phyloP scores from a whole-genome alignment of 257 asterid genomes.

The Vinca minor region DNA sequence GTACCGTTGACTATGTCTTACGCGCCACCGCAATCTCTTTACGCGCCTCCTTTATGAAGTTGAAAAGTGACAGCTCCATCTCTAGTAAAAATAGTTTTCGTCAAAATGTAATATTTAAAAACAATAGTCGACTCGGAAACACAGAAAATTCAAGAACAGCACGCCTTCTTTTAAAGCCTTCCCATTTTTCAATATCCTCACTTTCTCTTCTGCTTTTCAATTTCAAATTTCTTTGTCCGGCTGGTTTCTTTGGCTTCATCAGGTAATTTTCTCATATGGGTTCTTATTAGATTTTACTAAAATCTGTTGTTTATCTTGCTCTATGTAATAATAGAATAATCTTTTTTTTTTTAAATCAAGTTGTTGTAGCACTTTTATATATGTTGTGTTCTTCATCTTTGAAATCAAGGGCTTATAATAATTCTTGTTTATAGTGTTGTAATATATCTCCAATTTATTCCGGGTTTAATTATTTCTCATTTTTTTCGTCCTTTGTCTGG shows the following conservation, averaged over 20 bases:
- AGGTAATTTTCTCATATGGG: slow-evolving; percentile 8
- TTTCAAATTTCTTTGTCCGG: background rate
- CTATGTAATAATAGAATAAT: no score
- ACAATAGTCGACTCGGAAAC: background rate
- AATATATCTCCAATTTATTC: background rate
- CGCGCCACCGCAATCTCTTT: background rate
- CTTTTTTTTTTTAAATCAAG: no score
- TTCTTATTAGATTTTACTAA: background rate
- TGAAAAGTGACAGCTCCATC: no score
- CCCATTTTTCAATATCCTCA: background rate
- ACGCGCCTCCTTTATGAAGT: no score
- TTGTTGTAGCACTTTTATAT: no score
- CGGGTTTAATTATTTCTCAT: background rate
- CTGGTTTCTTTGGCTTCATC: background rate
- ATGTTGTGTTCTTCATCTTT: background rate
- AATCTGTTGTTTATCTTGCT: no score
- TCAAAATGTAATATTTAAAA: no score
- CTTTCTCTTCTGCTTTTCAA: background rate
- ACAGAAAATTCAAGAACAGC: background rate
- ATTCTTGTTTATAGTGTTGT: background rate
- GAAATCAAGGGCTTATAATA: background rate
- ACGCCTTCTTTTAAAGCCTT: background rate
- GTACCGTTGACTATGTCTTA: background rate
- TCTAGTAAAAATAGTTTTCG: no score
- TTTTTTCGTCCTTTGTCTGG: no score